Conservation (phyloP, 2,329 filamentous ascomycete genomes). For the Aspergillus sojae region DNA sequence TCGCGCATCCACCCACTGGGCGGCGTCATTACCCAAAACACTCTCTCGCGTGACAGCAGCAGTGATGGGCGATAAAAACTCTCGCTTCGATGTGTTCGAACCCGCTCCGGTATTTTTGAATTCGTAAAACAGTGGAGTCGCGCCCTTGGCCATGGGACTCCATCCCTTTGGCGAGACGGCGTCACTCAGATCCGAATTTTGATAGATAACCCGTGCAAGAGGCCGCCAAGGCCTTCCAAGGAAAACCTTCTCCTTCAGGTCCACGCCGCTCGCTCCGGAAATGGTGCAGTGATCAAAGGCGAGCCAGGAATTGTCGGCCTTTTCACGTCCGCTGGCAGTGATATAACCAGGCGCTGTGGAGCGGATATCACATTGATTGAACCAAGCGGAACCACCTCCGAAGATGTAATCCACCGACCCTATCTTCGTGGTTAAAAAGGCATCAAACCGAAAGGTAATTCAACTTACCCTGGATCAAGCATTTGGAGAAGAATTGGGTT, state of each 20-base stretch:
- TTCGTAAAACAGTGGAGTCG: constrained; percentile 36
- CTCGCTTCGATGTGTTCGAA: not conserved
- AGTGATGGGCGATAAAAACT: not conserved
- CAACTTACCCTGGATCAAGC: constrained; percentile 30
- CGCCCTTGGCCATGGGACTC: constrained; percentile 34
- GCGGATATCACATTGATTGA: constrained; percentile 35
- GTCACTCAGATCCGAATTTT: constrained; percentile 31
- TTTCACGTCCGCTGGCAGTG: constrained; percentile 35
- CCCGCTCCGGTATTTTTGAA: constrained; percentile 10
- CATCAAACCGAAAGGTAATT: not conserved
- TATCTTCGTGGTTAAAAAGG: constrained; percentile 9
- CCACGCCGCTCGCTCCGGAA: constrained; percentile 21
- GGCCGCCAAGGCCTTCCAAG: constrained; percentile 38
- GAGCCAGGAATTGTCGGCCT: constrained; percentile 33
- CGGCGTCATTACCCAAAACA: not conserved
- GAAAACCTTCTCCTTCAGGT: constrained; percentile 29
- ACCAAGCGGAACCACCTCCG: constrained; percentile 34
- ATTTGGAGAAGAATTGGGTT: constrained; percentile 38
- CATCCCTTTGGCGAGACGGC: constrained; percentile 36
- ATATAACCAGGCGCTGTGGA: constrained; percentile 35
- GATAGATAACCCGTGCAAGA: constrained; percentile 37
- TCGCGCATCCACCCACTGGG: not conserved
- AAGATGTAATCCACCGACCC: constrained; percentile 42
- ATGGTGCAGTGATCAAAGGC: constrained; percentile 34
- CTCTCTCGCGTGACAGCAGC: not conserved